Evolutionary conservation across 306 rosid genomes (phyloP), one percentile per base, ranked within the genome.

Genomic region (Clitoria ternatea): DNA sequence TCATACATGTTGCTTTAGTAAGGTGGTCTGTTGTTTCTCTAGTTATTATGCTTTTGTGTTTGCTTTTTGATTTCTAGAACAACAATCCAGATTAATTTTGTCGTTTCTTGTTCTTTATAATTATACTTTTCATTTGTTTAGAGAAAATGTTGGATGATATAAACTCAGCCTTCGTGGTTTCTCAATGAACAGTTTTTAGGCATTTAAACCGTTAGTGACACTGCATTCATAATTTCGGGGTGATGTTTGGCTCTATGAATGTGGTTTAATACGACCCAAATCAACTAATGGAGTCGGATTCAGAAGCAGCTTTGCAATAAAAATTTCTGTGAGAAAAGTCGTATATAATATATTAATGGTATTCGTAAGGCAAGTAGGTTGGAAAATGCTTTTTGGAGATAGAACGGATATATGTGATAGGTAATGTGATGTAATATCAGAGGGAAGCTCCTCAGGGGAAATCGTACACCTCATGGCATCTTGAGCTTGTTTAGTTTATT

Each of bases 41-140:
- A 22, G 19, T 22, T 14, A 7, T 24, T 39, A 30, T 69, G 76
- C 13, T 61, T 53, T 61, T 72, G 39, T 52, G 67, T 76, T 44
- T 5, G 27, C 8, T 47, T 49, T 19, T n/a, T 13, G 17, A 7
- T 30, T 71, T 69, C 4, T 7, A 14, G 43, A 44, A 33, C 29
- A 72, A 52, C 55, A 72, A 27, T 72, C 19, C 35, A 66, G 37
- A 40, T 18, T 71, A 63, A 37, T n/a, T n/a, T n/a, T n/a, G n/a
- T n/a, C n/a, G n/a, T n/a, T n/a, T n/a, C 42, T 26, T 40, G 5
- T 48, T 2, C 18, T 45, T 72, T 57, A 22, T 23, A 0, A 24
- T 69, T 49, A 0, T 49, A 26, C 27, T 69, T 37, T 40, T 77
- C 53, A 30, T 52, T 33, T 70, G 73, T 42, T 70, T 23, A 30